These are phyloP conservation scores for Sphaerulina vaccinii DNA, from an alignment of 2,329 filamentous ascomycete species.

Conservation along the genomic window DNA sequence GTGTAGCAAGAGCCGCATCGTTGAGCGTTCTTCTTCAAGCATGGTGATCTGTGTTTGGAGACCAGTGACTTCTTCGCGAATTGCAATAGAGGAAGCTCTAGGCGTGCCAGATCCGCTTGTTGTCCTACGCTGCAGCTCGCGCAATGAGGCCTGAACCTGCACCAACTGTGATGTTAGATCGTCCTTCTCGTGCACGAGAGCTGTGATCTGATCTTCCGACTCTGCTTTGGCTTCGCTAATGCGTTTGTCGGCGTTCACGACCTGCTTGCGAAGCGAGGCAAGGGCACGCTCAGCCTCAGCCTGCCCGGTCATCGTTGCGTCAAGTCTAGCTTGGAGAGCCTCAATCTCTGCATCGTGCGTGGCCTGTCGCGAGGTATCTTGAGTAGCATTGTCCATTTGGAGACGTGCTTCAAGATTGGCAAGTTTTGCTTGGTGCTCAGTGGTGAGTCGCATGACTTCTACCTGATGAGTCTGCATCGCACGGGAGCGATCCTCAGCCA, in stretches of 20 bases:
- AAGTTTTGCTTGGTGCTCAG: constrained; percentile 17
- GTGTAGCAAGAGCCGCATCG: constrained; percentile 24
- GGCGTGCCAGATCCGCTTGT: constrained; percentile 13
- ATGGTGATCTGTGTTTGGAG: constrained; percentile 24
- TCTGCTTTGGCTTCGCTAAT: constrained; percentile 19
- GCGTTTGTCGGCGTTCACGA: constrained; percentile 24
- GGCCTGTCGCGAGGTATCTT: constrained; percentile 16
- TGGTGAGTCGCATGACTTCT: constrained; percentile 19
- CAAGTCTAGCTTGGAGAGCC: constrained; percentile 29
- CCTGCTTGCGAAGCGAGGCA: constrained; percentile 23
- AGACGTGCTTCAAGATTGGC: constrained; percentile 20
- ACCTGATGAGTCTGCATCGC: constrained; percentile 16
- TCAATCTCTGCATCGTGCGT: constrained; percentile 20
- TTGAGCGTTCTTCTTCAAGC: constrained; percentile 28
- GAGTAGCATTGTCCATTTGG: constrained; percentile 13
- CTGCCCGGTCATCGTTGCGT: constrained; percentile 30
- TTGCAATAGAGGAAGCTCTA: constrained; percentile 6
- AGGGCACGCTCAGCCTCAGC: constrained; percentile 28
- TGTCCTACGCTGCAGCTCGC: constrained; percentile 19
- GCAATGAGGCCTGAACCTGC: constrained; percentile 20
- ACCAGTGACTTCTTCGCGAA: constrained; percentile 20
- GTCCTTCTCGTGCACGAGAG: constrained; percentile 22
- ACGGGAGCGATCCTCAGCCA: constrained; percentile 8
- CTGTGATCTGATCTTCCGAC: constrained; percentile 18
- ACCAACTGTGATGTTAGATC: constrained; percentile 24